phyloP scores from a whole-genome alignment of 1,284 basidiomycete species.

The Heterobasidion irregulare region DNA sequence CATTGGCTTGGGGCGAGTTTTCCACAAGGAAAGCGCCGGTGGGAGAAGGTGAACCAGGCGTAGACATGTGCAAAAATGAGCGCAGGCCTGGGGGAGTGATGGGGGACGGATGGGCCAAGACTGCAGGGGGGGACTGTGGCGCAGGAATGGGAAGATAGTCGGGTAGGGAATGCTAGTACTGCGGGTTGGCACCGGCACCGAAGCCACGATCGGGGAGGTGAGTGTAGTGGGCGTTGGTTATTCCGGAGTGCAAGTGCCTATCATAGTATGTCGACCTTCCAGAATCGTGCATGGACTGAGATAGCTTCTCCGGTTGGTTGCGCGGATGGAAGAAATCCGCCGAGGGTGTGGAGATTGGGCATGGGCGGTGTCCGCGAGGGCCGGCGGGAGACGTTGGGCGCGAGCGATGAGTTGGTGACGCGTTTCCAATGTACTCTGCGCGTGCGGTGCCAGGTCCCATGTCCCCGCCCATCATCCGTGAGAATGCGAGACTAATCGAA shows the following conservation, averaged over 20 bases:
- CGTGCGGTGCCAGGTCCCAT: slow-evolving; percentile 1
- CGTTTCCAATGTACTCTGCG: background rate
- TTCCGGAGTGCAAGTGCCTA: background rate
- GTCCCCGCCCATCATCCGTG: slow-evolving; percentile 6
- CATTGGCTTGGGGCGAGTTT: slow-evolving; percentile 91
- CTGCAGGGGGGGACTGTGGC: background rate
- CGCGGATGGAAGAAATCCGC: background rate
- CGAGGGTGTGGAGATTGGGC: slow-evolving; percentile 23
- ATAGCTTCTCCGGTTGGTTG: background rate
- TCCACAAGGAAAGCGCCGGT: slow-evolving; percentile 86
- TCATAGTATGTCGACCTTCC: too few relatives aligned
- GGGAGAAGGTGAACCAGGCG: slow-evolving; percentile 13
- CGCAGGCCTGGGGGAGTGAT: background rate
- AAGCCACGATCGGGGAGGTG: background rate
- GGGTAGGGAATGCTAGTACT: background rate
- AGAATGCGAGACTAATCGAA: slow-evolving; percentile 4
- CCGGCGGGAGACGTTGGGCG: slow-evolving; percentile 42
- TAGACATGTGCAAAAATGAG: slow-evolving; percentile 1
- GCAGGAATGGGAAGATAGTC: background rate
- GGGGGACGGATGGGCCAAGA: background rate
- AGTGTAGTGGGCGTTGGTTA: background rate
- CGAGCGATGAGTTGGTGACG: slow-evolving; percentile 22
- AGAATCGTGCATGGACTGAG: background rate
- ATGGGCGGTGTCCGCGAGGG: slow-evolving; percentile 28
- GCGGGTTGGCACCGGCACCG: too few relatives aligned